Conservation (phyloP, 768 basidiomycete species). For the Trametes cinnabarina region DNA sequence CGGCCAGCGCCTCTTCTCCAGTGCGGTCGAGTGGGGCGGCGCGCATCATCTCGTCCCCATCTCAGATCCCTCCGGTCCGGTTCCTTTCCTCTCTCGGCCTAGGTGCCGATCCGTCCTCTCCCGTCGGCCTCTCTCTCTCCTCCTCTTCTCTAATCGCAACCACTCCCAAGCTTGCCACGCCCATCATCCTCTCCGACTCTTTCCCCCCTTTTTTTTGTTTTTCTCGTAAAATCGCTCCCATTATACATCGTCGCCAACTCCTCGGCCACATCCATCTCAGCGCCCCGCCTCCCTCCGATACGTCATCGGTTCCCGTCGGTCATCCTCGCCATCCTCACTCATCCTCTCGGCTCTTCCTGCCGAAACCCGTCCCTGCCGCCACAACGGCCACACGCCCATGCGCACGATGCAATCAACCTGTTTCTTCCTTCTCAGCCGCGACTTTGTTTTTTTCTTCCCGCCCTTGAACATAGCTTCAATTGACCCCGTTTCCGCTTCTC, state of each 20-base stretch:
- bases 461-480: no score
- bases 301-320: conserved; percentile 2
- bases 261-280: not conserved
- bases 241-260: no score
- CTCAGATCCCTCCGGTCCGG: conserved; percentile 25
- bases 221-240: no score
- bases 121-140: not conserved
- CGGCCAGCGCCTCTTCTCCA: not conserved
- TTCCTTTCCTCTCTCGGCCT: conserved; percentile 11
- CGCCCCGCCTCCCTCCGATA: not conserved
- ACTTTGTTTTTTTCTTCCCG: not conserved
- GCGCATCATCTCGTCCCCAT: conserved; percentile 24
- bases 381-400: not conserved
- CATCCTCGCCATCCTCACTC: not conserved
- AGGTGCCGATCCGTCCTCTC: not conserved
- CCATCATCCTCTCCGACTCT: not conserved
- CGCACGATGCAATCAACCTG: not conserved
- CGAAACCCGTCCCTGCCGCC: not conserved
- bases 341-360: conserved; percentile 1
- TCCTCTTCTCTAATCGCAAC: no score
- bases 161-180: not conserved
- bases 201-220: not conserved
- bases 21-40: conserved; percentile 8
- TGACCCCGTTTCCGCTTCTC: not conserved
- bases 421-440: not conserved